These are phyloP conservation scores for Sonneratia caseolaris DNA, from an alignment of 345 rosid species.

Conservation along the genomic window DNA sequence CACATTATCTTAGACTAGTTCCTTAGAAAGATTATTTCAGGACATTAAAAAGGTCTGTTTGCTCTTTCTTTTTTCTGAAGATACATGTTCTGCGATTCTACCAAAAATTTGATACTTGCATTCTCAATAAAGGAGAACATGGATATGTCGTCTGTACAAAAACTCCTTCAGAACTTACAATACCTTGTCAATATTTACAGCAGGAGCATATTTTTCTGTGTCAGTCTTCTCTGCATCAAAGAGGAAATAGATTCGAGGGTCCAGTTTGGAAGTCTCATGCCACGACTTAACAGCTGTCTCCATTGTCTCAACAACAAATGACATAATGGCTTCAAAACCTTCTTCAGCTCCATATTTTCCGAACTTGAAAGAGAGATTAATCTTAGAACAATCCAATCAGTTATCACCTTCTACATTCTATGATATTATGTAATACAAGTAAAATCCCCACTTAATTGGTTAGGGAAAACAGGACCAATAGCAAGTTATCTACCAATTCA, in stretches of 20 bases:
- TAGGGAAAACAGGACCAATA: neutral
- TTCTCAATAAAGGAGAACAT: neutral
- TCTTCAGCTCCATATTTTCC: constrained; percentile 57
- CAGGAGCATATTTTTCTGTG: constrained; percentile 68
- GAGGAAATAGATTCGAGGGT: constrained; percentile 67
- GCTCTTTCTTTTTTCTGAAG: neutral
- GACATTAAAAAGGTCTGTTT: neutral
- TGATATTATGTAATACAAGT: neutral
- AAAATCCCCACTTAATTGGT: neutral
- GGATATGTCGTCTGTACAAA: neutral
- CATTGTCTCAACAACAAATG: constrained; percentile 72
- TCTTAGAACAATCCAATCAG: neutral
- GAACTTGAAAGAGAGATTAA: constrained; percentile 35
- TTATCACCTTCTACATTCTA: neutral
- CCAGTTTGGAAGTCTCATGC: constrained; percentile 78
- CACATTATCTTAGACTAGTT: neutral
- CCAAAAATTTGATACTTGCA: neutral
- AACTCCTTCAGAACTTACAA: neutral
- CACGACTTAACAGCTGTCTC: constrained; percentile 70
- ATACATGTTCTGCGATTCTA: neutral
- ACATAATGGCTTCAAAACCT: constrained; percentile 40
- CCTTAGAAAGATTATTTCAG: neutral
- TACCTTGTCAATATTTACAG: constrained; percentile 89
- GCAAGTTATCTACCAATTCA: constrained; percentile 45
- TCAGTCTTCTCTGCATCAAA: constrained; percentile 73